Base-by-base conservation (phyloP, 805 yeast species). In the Spathaspora girioi region DNA sequence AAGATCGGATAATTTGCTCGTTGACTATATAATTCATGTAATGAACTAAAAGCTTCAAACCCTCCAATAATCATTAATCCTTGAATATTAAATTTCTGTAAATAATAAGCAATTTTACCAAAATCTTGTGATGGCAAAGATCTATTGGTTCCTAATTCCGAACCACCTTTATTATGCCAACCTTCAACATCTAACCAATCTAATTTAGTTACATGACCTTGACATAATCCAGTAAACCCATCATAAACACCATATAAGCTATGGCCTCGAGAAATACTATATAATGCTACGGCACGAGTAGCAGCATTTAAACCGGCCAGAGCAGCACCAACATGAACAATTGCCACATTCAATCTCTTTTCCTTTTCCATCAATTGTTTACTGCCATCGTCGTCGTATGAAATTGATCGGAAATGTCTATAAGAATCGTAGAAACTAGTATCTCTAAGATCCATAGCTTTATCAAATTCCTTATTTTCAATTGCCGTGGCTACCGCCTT, bases 141-240 rank as follows among this genome's bases (percentile, higher is more conserved):
- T 67, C 94, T 76, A 71, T 87, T 87, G 42, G 96, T 87, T 61
- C 96, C 96, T 46, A 87, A 76, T 68, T 86, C 93, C 9, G 89
- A 84, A 50, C 96, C 96, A 66, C 96, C 96, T 49, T 74, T 67
- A 44, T 81, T 77, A 58, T 82, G 81, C 92, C 93, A 87, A 29
- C 83, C 84, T 57, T 83, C 84, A 59, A 87, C 81, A 44, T 83
- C 85, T 46, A 84, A 62, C 93, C 93, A 87, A 26, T 75, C 65
- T 52, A 87, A 71, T 41, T 81, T 73, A 56, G 78, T 76, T 44
- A 87, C 81, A 41, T 80, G 68, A 48, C 82, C 92, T 59, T 82
- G 73, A 15, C 83, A 78, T 55, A 87, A 71, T 17, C 96, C 94
- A 3, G 81, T 67, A 69, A 87, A 87, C 29, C 96, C 94, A 60